Base-by-base conservation (phyloP, 495 filamentous ascomycete genomes). In the Tuber microsphaerosporum region DNA sequence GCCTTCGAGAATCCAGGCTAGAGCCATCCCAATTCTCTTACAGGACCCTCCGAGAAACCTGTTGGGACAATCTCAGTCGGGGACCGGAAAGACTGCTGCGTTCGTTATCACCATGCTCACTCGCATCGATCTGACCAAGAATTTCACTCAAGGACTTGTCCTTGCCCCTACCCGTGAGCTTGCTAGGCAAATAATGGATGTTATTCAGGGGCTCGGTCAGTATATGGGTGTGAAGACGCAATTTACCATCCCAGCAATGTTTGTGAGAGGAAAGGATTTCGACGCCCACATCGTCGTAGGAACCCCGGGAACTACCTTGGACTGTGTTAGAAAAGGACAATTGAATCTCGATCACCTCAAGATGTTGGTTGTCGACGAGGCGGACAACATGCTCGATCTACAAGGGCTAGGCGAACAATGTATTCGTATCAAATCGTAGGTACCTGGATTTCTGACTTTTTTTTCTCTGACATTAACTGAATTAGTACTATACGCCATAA, bases 11-110 rank as follows among this genome's bases (percentile, higher is more conserved):
- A 94, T 99, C 81, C 95, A 99, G 84, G 95, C 97, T 83, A 91
- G 89, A 71, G 93, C 95, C 2, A 87, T 99, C 2, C 95, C 95
- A n/a, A 87, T 98, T 20, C 90, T 99, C 76, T 88, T 99, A 75
- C 82, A 85, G 77, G 88, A 96, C 81, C 95, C 95, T 37, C 92
- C 94, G 0, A 88, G 85, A 71, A 98, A 97, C 84, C 91, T 98
- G 87, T 94, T 99, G 75, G 95, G 94, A 39, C 95, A 99, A 83
- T 99, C 95, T 34, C 95, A 99, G 84, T 99, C 95, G 2, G 95
- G 95, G 75, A 99, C 95, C 17, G 95, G 95, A 73, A 99, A 99
- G 86, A 99, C 95, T 12, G 95, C 95, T 42, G 95, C 95, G 37
- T 99, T 99, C 84, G 90, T 93, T n/a, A 89, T 97, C 74, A 97